Conservation (phyloP, 2,329 filamentous ascomycete species). For the Raffaelea albimanens region DNA sequence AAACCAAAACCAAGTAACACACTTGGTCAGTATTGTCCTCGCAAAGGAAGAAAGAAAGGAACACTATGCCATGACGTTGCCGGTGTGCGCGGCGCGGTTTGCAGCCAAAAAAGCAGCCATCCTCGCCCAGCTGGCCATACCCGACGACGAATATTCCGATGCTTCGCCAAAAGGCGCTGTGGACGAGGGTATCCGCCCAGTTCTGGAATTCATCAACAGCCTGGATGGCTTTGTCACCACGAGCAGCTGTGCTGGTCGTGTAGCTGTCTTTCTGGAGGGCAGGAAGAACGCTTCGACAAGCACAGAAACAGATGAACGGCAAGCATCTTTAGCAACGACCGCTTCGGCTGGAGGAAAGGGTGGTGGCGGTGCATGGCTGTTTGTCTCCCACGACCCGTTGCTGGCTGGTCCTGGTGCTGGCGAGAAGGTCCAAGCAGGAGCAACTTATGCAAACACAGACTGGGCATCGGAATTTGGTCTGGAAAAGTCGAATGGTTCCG, state of each 20-base stretch:
- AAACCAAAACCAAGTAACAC: no score
- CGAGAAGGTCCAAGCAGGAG: background rate
- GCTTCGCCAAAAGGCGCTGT: conserved; percentile 82
- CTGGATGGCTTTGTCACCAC: conserved; percentile 75
- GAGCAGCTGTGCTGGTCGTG: conserved; percentile 81
- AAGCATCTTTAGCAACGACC: conserved; percentile 17
- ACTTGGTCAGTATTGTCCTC: no score
- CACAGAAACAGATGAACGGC: conserved; percentile 1
- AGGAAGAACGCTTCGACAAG: conserved; percentile 28
- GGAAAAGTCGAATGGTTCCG: conserved; percentile 17
- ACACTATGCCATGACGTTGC: conserved; percentile 5
- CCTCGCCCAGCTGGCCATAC: conserved; percentile 57
- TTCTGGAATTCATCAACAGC: conserved; percentile 72
- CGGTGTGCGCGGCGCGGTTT: conserved; percentile 11
- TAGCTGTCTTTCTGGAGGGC: conserved; percentile 84
- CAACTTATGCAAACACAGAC: conserved; percentile 8
- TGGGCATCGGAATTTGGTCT: conserved; percentile 30
- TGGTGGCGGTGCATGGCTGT: conserved; percentile 74
- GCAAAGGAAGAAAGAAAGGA: no score
- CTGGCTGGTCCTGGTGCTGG: conserved; percentile 10
- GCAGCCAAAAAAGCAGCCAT: conserved; percentile 59
- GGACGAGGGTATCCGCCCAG: conserved; percentile 64
- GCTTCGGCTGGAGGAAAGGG: conserved; percentile 76
- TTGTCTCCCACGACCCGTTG: conserved; percentile 74
- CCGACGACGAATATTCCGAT: conserved; percentile 66